Evolutionary conservation across 495 filamentous ascomycete species (phyloP).

Genomic region (Massariosphaeria phaeospora): DNA sequence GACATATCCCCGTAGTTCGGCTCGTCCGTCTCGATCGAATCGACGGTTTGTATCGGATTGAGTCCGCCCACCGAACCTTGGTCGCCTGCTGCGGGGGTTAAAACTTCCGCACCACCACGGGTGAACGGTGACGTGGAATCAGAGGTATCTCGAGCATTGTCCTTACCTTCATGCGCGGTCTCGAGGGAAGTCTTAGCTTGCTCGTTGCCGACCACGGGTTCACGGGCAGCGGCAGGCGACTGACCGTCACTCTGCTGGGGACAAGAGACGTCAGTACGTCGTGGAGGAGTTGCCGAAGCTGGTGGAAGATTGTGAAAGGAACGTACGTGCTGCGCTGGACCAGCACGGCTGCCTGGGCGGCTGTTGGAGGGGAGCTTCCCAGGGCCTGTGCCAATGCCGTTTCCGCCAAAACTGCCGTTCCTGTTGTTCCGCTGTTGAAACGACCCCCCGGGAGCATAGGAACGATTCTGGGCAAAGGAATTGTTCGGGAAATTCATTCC

Average conservation of each 20-base stretch:
- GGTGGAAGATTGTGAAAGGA: slow-evolving; percentile 5
- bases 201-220: not conserved
- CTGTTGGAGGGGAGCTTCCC: slow-evolving; percentile 5
- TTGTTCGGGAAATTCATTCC: slow-evolving; percentile 53
- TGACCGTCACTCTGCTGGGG: slow-evolving; percentile 11
- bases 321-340: slow-evolving; percentile 20
- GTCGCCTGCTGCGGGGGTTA: slow-evolving; percentile 7
- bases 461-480: slow-evolving; percentile 45
- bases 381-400: slow-evolving; percentile 6
- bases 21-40: slow-evolving; percentile 32
- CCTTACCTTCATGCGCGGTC: slow-evolving; percentile 16
- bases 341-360: slow-evolving; percentile 19
- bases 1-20: slow-evolving; percentile 1
- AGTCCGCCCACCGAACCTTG: slow-evolving; percentile 1
- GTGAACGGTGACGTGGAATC: slow-evolving; percentile 1
- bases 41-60: slow-evolving; percentile 27
- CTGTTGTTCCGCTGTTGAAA: slow-evolving; percentile 21
- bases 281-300: not conserved
- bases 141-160: not conserved
- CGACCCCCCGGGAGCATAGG: slow-evolving; percentile 41
- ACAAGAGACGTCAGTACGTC: slow-evolving; percentile 5
- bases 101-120: not conserved
- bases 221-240: slow-evolving; percentile 4
- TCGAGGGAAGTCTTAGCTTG: not conserved
- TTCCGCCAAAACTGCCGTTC: slow-evolving; percentile 54